Base-by-base conservation (phyloP, 2,329 filamentous ascomycete genomes). In the Chaetomiaceae sp. region DNA sequence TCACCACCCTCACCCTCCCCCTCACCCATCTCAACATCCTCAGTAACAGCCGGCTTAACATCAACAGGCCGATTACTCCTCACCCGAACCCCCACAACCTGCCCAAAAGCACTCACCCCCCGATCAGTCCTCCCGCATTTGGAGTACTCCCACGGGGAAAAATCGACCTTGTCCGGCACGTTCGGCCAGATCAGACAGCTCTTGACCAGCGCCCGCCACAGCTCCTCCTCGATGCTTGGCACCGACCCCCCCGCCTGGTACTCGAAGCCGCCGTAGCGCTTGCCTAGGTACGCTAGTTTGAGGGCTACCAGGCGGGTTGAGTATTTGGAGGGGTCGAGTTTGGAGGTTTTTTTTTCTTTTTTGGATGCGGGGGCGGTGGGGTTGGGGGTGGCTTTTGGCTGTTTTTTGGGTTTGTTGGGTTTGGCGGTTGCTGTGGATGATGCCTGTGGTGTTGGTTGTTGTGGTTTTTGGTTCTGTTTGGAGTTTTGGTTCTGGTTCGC, bases 61-160 rank as follows among this genome's bases (percentile, higher is more conserved):
- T 89, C 69, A 45, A 85, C 63, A 1, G 89, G 89, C 58, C 79
- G 74, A 61, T 86, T 87, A 68, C 91, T 96, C 64, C 92, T 77
- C 14, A 99, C 84, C 49, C 86, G 74, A 35, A 99, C 71, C 0
- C 84, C 87, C 63, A 99, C 83, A 51, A 99, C 93, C 72, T 99
- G 93, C 0, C 93, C 93, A 71, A 99, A 99, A 3, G 93, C 91
- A 68, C 90, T 96, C 31, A 99, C 93, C 12, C 93, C 93, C 48
- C 83, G 78, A 66, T 99, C 93, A 16, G 93, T 99, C 56, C 93
- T 78, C 2, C 93, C 93, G 64, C 92, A 96, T 68, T 99, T 99
- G 31, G 87, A 90, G 68, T 97, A 99, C 55, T 95, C 87, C 67
- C 83, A 91, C 7, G 85, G 84, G 30, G 87, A 82, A 78, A 89